Percentiles rank a stretch among this genome's conserved stretches.
Evolutionary conservation across 1,139 yeast genomes (phyloP).

Genomic region (Yamadazyma sp.): DNA sequence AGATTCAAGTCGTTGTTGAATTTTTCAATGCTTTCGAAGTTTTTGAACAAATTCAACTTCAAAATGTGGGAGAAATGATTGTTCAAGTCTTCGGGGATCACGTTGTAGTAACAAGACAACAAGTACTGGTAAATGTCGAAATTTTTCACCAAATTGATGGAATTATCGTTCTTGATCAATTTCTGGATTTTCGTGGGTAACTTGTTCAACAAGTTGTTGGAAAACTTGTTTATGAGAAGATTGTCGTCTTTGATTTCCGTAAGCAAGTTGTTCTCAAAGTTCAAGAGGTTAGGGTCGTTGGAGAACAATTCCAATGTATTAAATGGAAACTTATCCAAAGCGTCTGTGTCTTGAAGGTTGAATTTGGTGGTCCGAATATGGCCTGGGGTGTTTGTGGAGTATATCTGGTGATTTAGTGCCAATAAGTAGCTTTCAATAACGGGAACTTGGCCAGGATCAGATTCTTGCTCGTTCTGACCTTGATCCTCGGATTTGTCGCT

Average conservation of each 20-base stretch:
- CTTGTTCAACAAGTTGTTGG: constrained; percentile 23
- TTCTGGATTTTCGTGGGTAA: constrained; percentile 40
- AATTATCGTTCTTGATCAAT: constrained; percentile 31
- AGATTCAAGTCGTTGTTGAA: constrained; percentile 29
- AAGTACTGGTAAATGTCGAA: constrained; percentile 40
- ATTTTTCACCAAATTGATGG: constrained; percentile 36
- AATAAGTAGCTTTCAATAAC: constrained; percentile 35
- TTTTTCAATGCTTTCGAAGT: constrained; percentile 36
- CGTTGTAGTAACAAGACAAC: constrained; percentile 42
- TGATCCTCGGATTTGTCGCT: constrained; percentile 18
- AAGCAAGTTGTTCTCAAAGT: constrained; percentile 30
- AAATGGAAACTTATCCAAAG: constrained; percentile 39
- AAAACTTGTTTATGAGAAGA: constrained; percentile 24
- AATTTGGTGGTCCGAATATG: constrained; percentile 18
- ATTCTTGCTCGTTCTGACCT: too few species aligned
- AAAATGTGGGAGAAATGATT: constrained; percentile 41
- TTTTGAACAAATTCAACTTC: constrained; percentile 39
- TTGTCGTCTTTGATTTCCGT: constrained; percentile 29
- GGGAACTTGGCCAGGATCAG: constrained; percentile 8
- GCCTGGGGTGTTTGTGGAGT: constrained; percentile 29
- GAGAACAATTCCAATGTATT: constrained; percentile 34
- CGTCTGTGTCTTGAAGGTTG: constrained; percentile 1
- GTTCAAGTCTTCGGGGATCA: constrained; percentile 31
- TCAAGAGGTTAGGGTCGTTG: constrained; percentile 40
- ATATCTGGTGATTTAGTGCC: constrained; percentile 34